These are phyloP conservation scores for Aurinia saxatilis DNA, from an alignment of 345 rosid species.

Conservation along the genomic window DNA sequence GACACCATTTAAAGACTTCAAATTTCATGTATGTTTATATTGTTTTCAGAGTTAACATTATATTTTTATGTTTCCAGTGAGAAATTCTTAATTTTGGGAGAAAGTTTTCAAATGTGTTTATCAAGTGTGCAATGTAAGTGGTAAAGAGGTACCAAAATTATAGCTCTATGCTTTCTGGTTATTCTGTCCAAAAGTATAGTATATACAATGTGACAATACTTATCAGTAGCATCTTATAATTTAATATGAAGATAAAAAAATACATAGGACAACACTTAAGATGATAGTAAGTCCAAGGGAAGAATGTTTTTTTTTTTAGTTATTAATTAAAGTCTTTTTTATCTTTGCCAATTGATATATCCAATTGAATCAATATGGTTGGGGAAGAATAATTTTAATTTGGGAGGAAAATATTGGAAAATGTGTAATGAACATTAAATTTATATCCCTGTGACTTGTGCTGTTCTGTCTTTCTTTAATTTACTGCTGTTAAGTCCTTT, in stretches of 20 bases:
- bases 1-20: too few species aligned
- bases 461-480: slow-evolving; percentile 25
- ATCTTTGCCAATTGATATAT: neutral
- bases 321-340: neutral
- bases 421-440: slow-evolving; percentile 28
- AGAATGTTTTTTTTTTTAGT: slow-evolving; percentile 1
- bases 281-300: neutral
- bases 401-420: slow-evolving; percentile 19
- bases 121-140: too few species aligned
- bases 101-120: too few species aligned
- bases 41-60: too few species aligned
- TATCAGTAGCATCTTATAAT: neutral
- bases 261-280: neutral
- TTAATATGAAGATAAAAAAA: neutral
- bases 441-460: slow-evolving; percentile 15
- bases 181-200: too few species aligned
- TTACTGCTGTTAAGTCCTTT: slow-evolving; percentile 27
- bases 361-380: slow-evolving; percentile 17
- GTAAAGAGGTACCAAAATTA: too few species aligned
- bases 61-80: too few species aligned
- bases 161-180: too few species aligned
- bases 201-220: neutral
- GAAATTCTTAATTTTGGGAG: too few species aligned
- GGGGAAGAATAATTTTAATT: slow-evolving; percentile 3
- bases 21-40: too few species aligned